Conservation (phyloP, 2,329 filamentous ascomycete species). For the Fusarium keratoplasticum region DNA sequence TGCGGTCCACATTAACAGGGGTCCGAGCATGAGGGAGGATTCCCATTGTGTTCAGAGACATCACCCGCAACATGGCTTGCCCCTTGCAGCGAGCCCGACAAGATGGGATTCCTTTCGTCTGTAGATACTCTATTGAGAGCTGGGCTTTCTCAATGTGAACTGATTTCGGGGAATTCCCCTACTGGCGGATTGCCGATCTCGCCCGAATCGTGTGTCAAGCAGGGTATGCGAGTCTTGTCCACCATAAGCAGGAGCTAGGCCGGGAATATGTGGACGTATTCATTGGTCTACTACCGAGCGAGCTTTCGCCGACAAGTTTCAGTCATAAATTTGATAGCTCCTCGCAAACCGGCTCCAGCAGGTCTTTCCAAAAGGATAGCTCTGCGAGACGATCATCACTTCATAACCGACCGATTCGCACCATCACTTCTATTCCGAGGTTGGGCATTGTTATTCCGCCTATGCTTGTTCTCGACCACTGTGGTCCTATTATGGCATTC, state of each 20-base stretch:
- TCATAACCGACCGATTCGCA: not conserved
- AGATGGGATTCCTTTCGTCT: not conserved
- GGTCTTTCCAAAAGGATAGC: not conserved
- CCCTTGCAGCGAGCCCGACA: not conserved
- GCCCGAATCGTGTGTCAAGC: not conserved
- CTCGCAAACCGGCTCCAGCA: not conserved
- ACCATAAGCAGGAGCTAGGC: not conserved
- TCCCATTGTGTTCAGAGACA: not conserved
- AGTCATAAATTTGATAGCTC: not conserved
- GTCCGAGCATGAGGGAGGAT: not conserved
- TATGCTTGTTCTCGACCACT: not conserved
- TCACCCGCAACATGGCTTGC: not conserved
- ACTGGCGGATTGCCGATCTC: conserved; percentile 8
- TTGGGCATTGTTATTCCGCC: not conserved
- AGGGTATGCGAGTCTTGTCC: not conserved
- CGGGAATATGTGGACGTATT: not conserved
- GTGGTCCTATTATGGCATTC: not conserved
- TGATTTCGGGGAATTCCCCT: not conserved
- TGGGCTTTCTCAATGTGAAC: not conserved
- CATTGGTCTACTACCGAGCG: not conserved
- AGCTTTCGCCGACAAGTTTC: not conserved
- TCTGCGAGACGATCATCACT: not conserved
- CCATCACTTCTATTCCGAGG: not conserved
- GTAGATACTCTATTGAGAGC: not conserved
- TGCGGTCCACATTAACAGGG: not conserved